A percentile compares a stretch with the other conserved stretches of the same genome.
Evolutionary conservation across 2,329 filamentous ascomycete species (phyloP).

Genomic region (Didymella glomerata): DNA sequence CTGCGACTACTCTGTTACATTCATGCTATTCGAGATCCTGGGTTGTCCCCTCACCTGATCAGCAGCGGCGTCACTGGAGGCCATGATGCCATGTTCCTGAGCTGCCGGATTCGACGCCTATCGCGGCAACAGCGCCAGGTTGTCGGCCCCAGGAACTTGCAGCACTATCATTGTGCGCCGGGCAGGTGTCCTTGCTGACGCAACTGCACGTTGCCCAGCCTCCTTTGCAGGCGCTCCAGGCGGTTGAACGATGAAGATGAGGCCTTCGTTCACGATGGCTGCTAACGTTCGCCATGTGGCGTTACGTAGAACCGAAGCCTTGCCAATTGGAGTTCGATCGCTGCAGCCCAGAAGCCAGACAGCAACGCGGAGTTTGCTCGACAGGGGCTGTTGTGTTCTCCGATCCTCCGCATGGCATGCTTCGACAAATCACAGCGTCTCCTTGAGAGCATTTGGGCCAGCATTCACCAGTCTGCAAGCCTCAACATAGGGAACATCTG

Average conservation of each 20-base stretch:
- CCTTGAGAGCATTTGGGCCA: background rate
- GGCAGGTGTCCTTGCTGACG: background rate
- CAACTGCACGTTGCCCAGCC: background rate
- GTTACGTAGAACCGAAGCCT: background rate
- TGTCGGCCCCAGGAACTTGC: background rate
- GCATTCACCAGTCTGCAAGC: conserved; percentile 5
- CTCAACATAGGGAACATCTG: background rate
- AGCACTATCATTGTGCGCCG: background rate
- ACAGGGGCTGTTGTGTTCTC: background rate
- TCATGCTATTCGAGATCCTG: no score
- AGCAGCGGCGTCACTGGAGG: background rate
- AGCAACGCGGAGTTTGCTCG: background rate
- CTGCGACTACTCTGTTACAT: no score
- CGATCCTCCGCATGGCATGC: background rate
- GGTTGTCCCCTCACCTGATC: background rate
- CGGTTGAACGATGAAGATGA: conserved; percentile 9
- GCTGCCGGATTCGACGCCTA: background rate
- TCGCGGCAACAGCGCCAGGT: background rate
- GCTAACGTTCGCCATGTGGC: background rate
- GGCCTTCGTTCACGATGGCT: background rate
- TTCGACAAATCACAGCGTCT: conserved; percentile 4
- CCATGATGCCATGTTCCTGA: background rate
- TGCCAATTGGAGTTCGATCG: conserved; percentile 10
- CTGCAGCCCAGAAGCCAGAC: background rate
- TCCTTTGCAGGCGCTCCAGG: no score